Evolutionary conservation across 2,329 filamentous ascomycete species (phyloP).

Genomic region (Venturia pyrina): DNA sequence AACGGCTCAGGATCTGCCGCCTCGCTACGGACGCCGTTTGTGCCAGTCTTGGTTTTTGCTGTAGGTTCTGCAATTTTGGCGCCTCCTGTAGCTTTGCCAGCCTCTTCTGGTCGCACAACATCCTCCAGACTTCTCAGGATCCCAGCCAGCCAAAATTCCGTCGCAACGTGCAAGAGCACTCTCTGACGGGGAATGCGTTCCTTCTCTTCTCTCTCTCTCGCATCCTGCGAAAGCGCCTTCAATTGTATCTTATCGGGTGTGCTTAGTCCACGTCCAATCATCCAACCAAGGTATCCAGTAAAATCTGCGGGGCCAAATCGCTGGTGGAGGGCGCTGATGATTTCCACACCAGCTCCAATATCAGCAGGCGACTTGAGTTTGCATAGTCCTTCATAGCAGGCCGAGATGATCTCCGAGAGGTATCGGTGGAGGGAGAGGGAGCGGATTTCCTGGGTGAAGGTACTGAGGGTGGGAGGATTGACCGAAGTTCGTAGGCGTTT

Average conservation of each 20-base stretch:
- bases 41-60: slow-evolving; percentile 51
- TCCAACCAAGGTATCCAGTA: slow-evolving; percentile 84
- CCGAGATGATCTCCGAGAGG: slow-evolving; percentile 90
- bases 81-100: slow-evolving; percentile 49
- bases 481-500: slow-evolving; percentile 89
- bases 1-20: slow-evolving; percentile 71
- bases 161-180: slow-evolving; percentile 77
- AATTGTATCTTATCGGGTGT: slow-evolving; percentile 79
- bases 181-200: slow-evolving; percentile 81
- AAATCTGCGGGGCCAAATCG: slow-evolving; percentile 86
- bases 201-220: slow-evolving; percentile 91
- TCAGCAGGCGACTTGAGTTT: slow-evolving; percentile 87
- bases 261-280: slow-evolving; percentile 80
- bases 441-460: slow-evolving; percentile 82
- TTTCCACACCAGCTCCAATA: slow-evolving; percentile 82
- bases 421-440: slow-evolving; percentile 91
- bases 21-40: slow-evolving; percentile 46
- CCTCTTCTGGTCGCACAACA: slow-evolving; percentile 53
- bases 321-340: slow-evolving; percentile 90
- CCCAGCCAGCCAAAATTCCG: slow-evolving; percentile 90
- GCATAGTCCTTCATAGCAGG: slow-evolving; percentile 88
- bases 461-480: slow-evolving; percentile 65
- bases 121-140: slow-evolving; percentile 73
- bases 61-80: slow-evolving; percentile 43
- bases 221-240: slow-evolving; percentile 68